Evolutionary conservation across 192 early-diverging fungal species (phyloP), one percentile per base, ranked within the genome.

Genomic region (Backusella luteola): DNA sequence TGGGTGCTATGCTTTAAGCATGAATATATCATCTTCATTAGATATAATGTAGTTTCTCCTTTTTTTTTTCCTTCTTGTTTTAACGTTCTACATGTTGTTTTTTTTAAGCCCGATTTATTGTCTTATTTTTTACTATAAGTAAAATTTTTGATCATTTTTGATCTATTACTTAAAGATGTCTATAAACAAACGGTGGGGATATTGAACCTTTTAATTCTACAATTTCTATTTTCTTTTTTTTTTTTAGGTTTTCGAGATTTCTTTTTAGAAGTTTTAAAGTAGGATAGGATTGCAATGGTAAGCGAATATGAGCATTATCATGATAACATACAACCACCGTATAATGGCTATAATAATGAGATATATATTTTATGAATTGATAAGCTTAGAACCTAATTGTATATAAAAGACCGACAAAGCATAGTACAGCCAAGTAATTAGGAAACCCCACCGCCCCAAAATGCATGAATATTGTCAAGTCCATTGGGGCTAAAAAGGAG

Each of bases 151-250:
- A 59, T 59, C 56, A 59, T 26, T 59, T 59, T 63, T 63, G 56
- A 63, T 63, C 56, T 63, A 63, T 63, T 63, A 63, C 56, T 63
- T 63, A 63, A 63, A 63, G 56, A 63, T 63, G 56, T 63, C 56
- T 14, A 63, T 63, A 63, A 29, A 63, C 56, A 63, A 59, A 23
- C 11, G n/a, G 21, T 59, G 53, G 53, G 53, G 53, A 59, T 59
- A 12, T 59, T 23, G 17, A 7, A 12, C 53, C 46, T 49, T 59
- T 59, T 59, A 26, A 59, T 26, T 23, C 11, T 39, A 39, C 38
- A 39, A 11, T 39, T 26, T 26, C 23, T 59, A 23, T 23, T 26
- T 12, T 3, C 1, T 23, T 59, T 26, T 59, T 59, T 26, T 59
- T 23, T 8, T 59, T 23, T 29, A 12, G n/a, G 19, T 59, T 26